Base-by-base conservation (phyloP, 208 protist genomes). In the Trypanosoma lewisi region DNA sequence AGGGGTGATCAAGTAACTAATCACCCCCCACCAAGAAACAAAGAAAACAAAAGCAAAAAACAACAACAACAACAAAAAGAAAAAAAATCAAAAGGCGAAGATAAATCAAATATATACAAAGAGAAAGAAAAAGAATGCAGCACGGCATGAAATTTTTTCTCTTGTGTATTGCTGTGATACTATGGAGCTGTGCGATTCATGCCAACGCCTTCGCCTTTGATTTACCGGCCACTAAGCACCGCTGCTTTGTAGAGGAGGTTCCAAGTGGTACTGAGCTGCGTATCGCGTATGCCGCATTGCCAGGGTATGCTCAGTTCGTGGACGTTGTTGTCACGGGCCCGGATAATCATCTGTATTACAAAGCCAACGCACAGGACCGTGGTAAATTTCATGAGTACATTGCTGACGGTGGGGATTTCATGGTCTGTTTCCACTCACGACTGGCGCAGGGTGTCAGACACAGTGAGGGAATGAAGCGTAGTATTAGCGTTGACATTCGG, bases 191-290 rank as follows among this genome's bases (percentile, higher is more conserved):
- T 44, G 23, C 48, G 30, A 30, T 62, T 12, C 27, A 42, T 31
- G 53, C 52, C n/a, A 25, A 71, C 23, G 63, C 72, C 21, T 95
- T 96, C 57, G 59, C 70, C 21, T 87, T 96, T 47, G 54, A 71
- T 23, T 54, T 90, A 14, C 60, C 70, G 7, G 70, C 66, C 16
- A 65, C 51, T 14, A 41, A 27, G 33, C 57, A 66, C 28, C 85
- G 85, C 17, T 97, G 91, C 74, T 97, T 97, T 63, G 39, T 49
- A 4, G 86, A 96, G 63, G 89, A 97, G 48, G 63, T 95, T 11
- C 80, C 85, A 14, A 83, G 78, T 51, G 69, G 69, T 47, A 82
- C 67, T 1, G 76, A 93, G 4, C 45, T 93, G 25, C 66, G 47
- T 9, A 69, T 94, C 17, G 65, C 50, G 11, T 97, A 90, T 64